Evolutionary conservation across 2,329 filamentous ascomycete genomes (phyloP), one percentile per base, ranked within the genome.

Genomic region (Aureobasidium musti): DNA sequence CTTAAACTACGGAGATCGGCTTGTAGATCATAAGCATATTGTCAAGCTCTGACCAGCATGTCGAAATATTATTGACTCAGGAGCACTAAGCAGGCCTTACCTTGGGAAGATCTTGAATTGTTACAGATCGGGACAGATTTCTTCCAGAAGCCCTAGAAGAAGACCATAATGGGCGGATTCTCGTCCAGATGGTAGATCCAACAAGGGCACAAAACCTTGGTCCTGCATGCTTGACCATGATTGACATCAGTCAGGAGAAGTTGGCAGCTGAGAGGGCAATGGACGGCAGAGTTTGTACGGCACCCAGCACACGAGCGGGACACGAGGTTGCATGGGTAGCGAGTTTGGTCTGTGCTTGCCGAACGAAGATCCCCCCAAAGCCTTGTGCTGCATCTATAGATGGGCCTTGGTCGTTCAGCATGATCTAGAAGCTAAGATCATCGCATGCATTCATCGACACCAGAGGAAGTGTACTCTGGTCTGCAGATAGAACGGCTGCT

Each of bases 91-190:
- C 28, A 17, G 39, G 41, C 56, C 56, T 49, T 61, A 49, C 41
- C 57, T 37, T 13, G 17, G 28, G 19, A 19, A 17, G n/a, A 49
- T 49, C 41, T n/a, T 47, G 26, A 10, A 37, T 26, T 5, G 57
- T 37, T 49, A 61, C 41, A 33, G 30, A 61, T 61, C 43, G 43
- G 35, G 57, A 21, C 5, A 19, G 35, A 10, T 23, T 2, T n/a
- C 57, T 61, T 61, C 43, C 30, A 37, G 41, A 61, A 61, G 57
- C 57, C 57, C 57, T 61, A 61, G 43, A 37, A 61, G 30, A 17
- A 35, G 41, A 49, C 57, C 43, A 30, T n/a, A 61, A 35, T 26
- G 28, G 57, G 57, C 19, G 5, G 19, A 7, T 49, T n/a, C 4
- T 61, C 30, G 30, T 47, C 57, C n/a, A 49, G 13, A 49, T 35